Evolutionary conservation across 805 yeast genomes (phyloP).

Genomic region (Lipomyces starkeyi): DNA sequence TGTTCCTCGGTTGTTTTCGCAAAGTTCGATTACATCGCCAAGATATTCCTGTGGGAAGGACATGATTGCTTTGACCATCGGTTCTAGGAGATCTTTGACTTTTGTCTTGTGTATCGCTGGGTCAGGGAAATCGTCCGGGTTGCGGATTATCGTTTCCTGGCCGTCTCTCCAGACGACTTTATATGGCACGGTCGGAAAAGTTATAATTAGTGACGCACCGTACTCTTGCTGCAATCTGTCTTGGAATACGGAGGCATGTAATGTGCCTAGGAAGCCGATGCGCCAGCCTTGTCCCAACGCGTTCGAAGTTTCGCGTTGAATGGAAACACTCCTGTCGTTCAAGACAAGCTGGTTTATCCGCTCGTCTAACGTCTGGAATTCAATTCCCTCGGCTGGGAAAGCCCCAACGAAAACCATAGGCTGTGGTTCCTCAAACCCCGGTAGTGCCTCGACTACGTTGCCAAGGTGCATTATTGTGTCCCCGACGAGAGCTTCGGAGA

Average conservation of each 20-base stretch:
- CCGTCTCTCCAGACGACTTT: slow-evolving; percentile 73
- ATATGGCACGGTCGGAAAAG: slow-evolving; percentile 97
- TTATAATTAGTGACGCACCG: slow-evolving; percentile 88
- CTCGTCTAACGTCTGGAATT: slow-evolving; percentile 87
- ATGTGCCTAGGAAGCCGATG: slow-evolving; percentile 88
- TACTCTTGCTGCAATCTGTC: slow-evolving; percentile 92
- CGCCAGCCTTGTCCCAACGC: slow-evolving; percentile 99
- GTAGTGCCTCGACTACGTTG: slow-evolving; percentile 72
- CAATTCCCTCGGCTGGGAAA: slow-evolving; percentile 93
- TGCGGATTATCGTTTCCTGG: slow-evolving; percentile 67
- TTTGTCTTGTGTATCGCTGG: slow-evolving; percentile 49
- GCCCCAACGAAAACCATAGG: slow-evolving; percentile 99
- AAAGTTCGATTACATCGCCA: slow-evolving; percentile 83
- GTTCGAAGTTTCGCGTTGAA: slow-evolving; percentile 87
- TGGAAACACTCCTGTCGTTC: slow-evolving; percentile 88
- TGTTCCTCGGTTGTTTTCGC: slow-evolving; percentile 82
- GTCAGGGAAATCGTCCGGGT: slow-evolving; percentile 93
- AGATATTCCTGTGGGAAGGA: slow-evolving; percentile 88
- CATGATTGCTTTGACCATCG: slow-evolving; percentile 87
- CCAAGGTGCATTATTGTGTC: slow-evolving; percentile 75
- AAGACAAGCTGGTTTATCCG: slow-evolving; percentile 85
- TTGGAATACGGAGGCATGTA: slow-evolving; percentile 93
- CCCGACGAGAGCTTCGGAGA: slow-evolving; percentile 86
- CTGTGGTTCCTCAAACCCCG: slow-evolving; percentile 95
- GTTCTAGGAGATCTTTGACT: slow-evolving; percentile 69